These are phyloP conservation scores for Lentinula lateritia DNA, from an alignment of 768 basidiomycete species.

Conservation along the genomic window DNA sequence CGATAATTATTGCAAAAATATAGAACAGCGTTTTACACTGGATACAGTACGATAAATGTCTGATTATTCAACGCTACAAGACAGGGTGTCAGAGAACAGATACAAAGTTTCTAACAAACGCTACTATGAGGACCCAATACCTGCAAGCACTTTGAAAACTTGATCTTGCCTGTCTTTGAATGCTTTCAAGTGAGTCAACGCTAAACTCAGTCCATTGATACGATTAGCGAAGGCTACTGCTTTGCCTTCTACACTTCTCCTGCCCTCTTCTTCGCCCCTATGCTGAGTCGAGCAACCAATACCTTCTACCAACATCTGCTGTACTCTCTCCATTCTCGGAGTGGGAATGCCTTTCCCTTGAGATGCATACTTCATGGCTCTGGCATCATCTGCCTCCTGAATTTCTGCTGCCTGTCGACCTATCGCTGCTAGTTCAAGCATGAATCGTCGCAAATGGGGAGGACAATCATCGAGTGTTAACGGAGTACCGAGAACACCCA, in stretches of 20 bases:
- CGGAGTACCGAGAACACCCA: conserved; percentile 52
- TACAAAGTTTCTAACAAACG: neutral
- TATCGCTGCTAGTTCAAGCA: conserved; percentile 56
- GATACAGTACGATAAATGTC: too few relatives aligned
- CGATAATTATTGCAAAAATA: too few relatives aligned
- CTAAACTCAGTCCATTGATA: conserved; percentile 68
- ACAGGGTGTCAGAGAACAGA: too few relatives aligned
- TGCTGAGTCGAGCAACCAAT: conserved; percentile 36
- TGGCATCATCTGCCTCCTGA: conserved; percentile 46
- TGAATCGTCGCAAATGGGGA: conserved; percentile 56
- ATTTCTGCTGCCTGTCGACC: conserved; percentile 44
- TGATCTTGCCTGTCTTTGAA: conserved; percentile 68
- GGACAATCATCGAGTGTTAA: conserved; percentile 63
- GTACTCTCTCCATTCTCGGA: conserved; percentile 56
- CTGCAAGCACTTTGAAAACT: conserved; percentile 64
- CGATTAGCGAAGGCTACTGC: conserved; percentile 72
- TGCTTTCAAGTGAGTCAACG: conserved; percentile 62
- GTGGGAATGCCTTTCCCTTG: conserved; percentile 27
- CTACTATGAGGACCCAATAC: conserved; percentile 27
- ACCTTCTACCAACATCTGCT: conserved; percentile 51
- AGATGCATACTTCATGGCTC: conserved; percentile 39
- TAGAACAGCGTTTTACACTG: too few relatives aligned
- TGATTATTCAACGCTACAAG: too few relatives aligned
- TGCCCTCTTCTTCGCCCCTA: conserved; percentile 20
- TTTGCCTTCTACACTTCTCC: conserved; percentile 55